Evolutionary conservation across 1,284 basidiomycete species (phyloP), one percentile per base, ranked within the genome.

Genomic region (Malassezia globosa): DNA sequence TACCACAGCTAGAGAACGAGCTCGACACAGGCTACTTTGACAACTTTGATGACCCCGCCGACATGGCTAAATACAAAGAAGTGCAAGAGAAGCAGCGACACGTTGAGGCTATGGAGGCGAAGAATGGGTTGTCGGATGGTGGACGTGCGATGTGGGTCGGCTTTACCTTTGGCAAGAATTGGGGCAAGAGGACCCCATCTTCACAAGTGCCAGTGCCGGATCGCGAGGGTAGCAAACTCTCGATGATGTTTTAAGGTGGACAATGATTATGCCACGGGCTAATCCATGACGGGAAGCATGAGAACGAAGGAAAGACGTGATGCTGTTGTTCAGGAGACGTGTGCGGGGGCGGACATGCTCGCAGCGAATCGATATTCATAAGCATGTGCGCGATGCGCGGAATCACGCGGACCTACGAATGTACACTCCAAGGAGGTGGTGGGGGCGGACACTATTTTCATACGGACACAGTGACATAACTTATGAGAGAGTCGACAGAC

Each of bases 1-100:
- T 97, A 4, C 94, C 94, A 18, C 84, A 88, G 8, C 80, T 99
- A 29, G 90, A 96, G 68, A 86, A 83, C 18, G 94, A 97, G 63
- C 79, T 87, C 52, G 94, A 71, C 72, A 90, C 90, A 1, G 92
- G 90, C 10, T 97, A 97, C 76, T 99, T 96, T 76, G 94, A 99
- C 73, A 89, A 95, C 72, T 97, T 96, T 73, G 83, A 83, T 22
- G 84, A 80, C 21, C 77, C 55, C 5, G 87, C 90, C 59, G 94
- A 99, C 72, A 95, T 97, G 89, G 89, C 88, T 40, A 96, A 97
- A 76, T 75, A 74, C 61, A 73, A 74, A 27, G 94, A 99, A 73
- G 94, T 99, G 6, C 82, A 86, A 73, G 94, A 96, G 76, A 99
- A 97, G 75, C 89, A 95, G 75, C 78, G 77, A 64, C 89, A 94